Base-by-base conservation (phyloP, 1,284 basidiomycete genomes). In the Naganishia sp. region DNA sequence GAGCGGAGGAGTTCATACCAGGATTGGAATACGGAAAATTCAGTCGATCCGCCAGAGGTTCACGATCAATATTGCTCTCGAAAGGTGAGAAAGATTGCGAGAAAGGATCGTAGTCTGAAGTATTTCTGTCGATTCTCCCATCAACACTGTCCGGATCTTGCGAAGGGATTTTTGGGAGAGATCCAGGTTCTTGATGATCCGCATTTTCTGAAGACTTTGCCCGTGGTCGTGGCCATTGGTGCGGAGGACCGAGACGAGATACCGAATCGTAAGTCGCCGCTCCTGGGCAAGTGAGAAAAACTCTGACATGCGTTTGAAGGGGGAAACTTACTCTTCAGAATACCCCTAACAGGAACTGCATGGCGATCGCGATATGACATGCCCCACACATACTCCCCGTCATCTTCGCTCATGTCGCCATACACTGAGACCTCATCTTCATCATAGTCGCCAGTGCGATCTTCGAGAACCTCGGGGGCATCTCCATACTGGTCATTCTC, bases 91-190 rank as follows among this genome's bases (percentile, higher is more conserved):
- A 83, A 16, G 86, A 84, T 10, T 88, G 87, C 21, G 70, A 87
- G 79, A 75, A 83, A 77, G 66, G 82, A 81, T 77, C 72, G 60
- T 76, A 72, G n/a, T 67, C 36, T 31, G 68, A 60, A 57, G 72
- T 70, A 46, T 68, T 49, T 72, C 72, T 67, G 44, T 88, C 86
- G 74, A 84, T 72, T 64, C 92, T 82, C 15, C 91, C 90, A 72
- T 94, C 92, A 67, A 93, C 90, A 70, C 90, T 88, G 74, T 89
- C 89, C 43, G 90, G 89, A 74, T 91, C 87, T 1, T 88, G 87
- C 3, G 87, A 86, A 48, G 90, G 89, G 65, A 92, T 87, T 63
- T 85, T 86, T 11, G 90, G 87, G 57, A 92, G 82, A 6, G 90
- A 89, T 28, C 89, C 88, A 33, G 87, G 81, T 74, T 88, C 86